Base-by-base conservation (phyloP, 352 stramenopile species). In the Globisporangium emineosum region DNA sequence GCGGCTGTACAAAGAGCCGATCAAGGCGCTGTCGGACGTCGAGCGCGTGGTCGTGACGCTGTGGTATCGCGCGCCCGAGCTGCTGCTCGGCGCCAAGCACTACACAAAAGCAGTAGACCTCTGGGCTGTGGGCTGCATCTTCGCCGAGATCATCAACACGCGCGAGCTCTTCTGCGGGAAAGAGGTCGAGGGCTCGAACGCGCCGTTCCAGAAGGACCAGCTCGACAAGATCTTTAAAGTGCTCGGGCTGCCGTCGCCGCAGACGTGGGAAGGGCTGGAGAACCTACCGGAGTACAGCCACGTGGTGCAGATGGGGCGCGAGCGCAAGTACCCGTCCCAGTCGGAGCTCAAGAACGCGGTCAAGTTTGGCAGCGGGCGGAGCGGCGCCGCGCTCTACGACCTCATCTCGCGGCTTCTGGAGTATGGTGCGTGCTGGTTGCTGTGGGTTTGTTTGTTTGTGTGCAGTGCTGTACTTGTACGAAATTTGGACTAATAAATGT, bases 61-160 rank as follows among this genome's bases (percentile, higher is more conserved):
- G 5, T 98, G 94, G 96, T 99, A 98, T 64, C 84, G 96, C 10
- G 93, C 95, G 7, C 94, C 94, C 1, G 96, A 99, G 73, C 79
- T 99, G 29, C 73, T 99, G 32, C 70, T 98, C 0, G 96, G 96
- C 19, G 85, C 86, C 17, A 91, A 93, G 60, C 82, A 96, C 62
- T 99, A 99, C 72, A 97, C 91, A 19, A 92, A 95, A 50, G 80
- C 91, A 10, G 92, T 99, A n/a, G 97, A 99, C 69, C 89, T 99
- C 68, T 99, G 96, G 96, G 93, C 91, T 8, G 89, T 97, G 0
- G 97, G 97, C 17, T 99, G 96, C 65, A 98, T 99, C 71, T 96
- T 99, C 42, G 97, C 86, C 3, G 95, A 98, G 76, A 76, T 96
- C 50, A 86, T 96, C 29, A 96, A 96, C 64, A 83, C 83, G 19